These are phyloP conservation scores for Rhodotorula sp. DNA, from an alignment of 1,284 basidiomycete genomes.

Conservation along the genomic window DNA sequence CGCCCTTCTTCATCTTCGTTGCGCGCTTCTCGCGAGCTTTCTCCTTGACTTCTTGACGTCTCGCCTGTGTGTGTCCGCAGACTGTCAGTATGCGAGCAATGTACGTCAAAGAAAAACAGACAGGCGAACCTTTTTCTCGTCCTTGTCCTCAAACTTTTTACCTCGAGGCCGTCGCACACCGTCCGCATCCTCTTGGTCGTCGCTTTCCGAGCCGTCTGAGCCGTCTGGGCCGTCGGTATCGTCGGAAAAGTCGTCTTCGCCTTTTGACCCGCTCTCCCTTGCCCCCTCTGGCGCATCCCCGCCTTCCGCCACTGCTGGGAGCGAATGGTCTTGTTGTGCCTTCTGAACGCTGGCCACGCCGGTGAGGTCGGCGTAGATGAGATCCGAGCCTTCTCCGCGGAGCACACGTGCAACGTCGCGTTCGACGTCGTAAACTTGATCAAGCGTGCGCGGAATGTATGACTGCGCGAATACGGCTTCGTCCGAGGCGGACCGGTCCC, in stretches of 20 bases:
- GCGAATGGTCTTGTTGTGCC: conserved; percentile 33
- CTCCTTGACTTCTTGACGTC: conserved; percentile 82
- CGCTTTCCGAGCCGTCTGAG: conserved; percentile 32
- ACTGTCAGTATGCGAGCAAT: neutral
- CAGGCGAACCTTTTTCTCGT: conserved; percentile 74
- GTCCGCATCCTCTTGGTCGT: conserved; percentile 49
- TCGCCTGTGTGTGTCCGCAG: conserved; percentile 59
- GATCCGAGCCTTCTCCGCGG: conserved; percentile 64
- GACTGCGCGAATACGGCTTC: conserved; percentile 82
- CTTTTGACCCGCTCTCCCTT: conserved; percentile 37
- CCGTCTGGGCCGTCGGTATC: conserved; percentile 10
- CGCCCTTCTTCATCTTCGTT: conserved; percentile 87
- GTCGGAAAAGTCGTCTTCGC: conserved; percentile 16
- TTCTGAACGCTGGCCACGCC: conserved; percentile 60
- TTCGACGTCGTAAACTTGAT: conserved; percentile 89
- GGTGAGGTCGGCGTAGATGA: conserved; percentile 83
- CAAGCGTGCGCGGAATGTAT: conserved; percentile 87
- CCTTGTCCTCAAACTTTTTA: conserved; percentile 84
- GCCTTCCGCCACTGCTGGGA: conserved; percentile 28
- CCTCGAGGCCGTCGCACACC: conserved; percentile 66
- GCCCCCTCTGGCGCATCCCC: conserved; percentile 39
- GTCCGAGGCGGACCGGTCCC: conserved; percentile 56
- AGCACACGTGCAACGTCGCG: conserved; percentile 74
- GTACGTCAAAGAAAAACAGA: no score
- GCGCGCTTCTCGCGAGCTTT: conserved; percentile 83